Base-by-base conservation (phyloP, 106 monocot species). In the Vanilla planifolia region DNA sequence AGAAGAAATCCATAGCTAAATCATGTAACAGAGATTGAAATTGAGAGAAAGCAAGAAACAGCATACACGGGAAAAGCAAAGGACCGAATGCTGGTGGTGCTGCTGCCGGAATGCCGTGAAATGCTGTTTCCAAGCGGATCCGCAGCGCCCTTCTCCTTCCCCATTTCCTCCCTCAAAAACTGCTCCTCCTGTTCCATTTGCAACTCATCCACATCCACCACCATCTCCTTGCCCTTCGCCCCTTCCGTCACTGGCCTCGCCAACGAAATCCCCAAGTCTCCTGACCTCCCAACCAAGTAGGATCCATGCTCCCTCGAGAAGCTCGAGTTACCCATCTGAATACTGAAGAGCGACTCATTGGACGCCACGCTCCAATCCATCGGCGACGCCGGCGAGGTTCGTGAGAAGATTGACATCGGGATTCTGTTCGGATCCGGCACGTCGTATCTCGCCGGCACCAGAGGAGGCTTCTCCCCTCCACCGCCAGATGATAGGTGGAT, bases 321-420 rank as follows among this genome's bases (percentile, higher is more conserved):
- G 42, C 61, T 61, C 39, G 61, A 40, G 17, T 61, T 61, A 25
- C 61, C 77, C 44, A 77, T 48, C n/a, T 77, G 77, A 67, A 82
- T 77, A 64, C 77, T 77, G 59, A 77, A 82, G 27, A 82, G 63
- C 19, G 82, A 82, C 15, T 82, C 82, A 25, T 82, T 77, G 21
- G 82, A 82, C 3, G 82, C 68, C 8, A 73, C 69, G 42, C 82
- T 82, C 82, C 82, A 82, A n/a, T 82, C 77, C 68, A 51, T 53
- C 5, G 77, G 73, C 9, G 72, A 24, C 23, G 81, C 66, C 47
- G 73, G 68, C n/a, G 21, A 39, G n/a, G 26, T 69, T 27, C 76
- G 46, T 15, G 72, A 52, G 59, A 82, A 82, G 3, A 82, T 53
- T 11, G 82, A 82, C 9, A 67, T 41, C 3, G 82, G 82, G 41